Evolutionary conservation across 2,329 filamentous ascomycete species (phyloP).

Genomic region (Periconia sp.): DNA sequence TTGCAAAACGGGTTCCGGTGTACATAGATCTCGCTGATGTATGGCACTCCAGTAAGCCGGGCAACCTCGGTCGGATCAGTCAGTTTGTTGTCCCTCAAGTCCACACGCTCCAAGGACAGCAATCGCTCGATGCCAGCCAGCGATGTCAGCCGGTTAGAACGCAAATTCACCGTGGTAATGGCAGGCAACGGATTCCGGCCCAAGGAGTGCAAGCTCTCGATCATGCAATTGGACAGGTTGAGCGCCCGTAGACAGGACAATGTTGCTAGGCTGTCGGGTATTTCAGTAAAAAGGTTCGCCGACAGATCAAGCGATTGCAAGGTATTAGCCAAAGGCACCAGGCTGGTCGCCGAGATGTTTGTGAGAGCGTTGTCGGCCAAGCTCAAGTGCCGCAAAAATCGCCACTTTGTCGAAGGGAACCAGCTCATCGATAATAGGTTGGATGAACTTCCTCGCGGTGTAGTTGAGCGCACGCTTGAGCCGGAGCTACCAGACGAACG

Average conservation of each 20-base stretch:
- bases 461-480: slow-evolving; percentile 68
- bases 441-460: slow-evolving; percentile 71
- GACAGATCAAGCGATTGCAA: slow-evolving; percentile 93
- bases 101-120: slow-evolving; percentile 84
- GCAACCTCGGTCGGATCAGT: slow-evolving; percentile 92
- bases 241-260: slow-evolving; percentile 88
- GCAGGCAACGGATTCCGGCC: slow-evolving; percentile 86
- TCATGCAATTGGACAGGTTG: slow-evolving; percentile 97
- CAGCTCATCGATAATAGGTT: slow-evolving; percentile 75
- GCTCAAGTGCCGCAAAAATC: slow-evolving; percentile 89
- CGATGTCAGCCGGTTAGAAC: slow-evolving; percentile 84
- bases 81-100: slow-evolving; percentile 87
- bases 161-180: slow-evolving; percentile 89
- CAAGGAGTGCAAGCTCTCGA: slow-evolving; percentile 88
- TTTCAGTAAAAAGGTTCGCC: slow-evolving; percentile 89
- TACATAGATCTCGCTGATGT: slow-evolving; percentile 92
- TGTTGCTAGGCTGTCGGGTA: slow-evolving; percentile 87
- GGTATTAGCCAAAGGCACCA: slow-evolving; percentile 83
- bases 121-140: slow-evolving; percentile 90
- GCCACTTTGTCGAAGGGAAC: slow-evolving; percentile 88
- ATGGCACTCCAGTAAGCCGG: slow-evolving; percentile 85
- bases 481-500: slow-evolving; percentile 94
- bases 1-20: slow-evolving; percentile 90
- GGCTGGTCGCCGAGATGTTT: slow-evolving; percentile 73
- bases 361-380: slow-evolving; percentile 91